Evolutionary conservation across 768 basidiomycete genomes (phyloP), one percentile per base, ranked within the genome.

Genomic region (Tulasnella sp.): DNA sequence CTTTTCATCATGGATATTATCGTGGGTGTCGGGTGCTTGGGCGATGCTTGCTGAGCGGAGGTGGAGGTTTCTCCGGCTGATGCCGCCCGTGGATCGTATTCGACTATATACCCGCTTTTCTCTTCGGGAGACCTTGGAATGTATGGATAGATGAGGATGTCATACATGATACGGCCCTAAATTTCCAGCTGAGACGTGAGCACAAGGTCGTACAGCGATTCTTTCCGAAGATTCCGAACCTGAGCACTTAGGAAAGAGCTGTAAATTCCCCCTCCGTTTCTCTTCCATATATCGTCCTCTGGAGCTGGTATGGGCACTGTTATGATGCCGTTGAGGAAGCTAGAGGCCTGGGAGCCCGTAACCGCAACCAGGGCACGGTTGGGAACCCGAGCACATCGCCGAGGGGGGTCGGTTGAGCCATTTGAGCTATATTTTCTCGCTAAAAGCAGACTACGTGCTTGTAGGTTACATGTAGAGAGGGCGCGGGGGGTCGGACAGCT

Each of bases 121-220:
- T 89, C 86, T 67, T 85, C 85, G 35, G 77, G 57, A 6, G 75
- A 61, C 51, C 37, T 57, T 44, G 46, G 42, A 10, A 48, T 70
- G 39, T 87, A 85, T 18, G 91, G 90, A 83, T 94, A 93, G 80
- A 98, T 86, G 84, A 99, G 96, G 73, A 92, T 85, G 83, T 98
- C 96, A 82, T 95, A 91, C 70, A 98, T 86, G 40, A 99, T 90
- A 82, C 96, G 89, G 55, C 97, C 97, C 95, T 96, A 77, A 40
- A 79, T 78, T 39, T 51, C 20, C 70, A 75, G 42, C 40, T 37
- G 46, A 73, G 46, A 55, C 40, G 61, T 55, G 20, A 73, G 57
- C 46, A 26, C 29, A 37, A n/a, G 0, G 37, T 61, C 1, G 29
- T 75, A 42, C 44, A 39, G 42, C 44, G 57, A 23, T 72, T 73